These are phyloP conservation scores for Stephania cephalantha DNA, from an alignment of 164 flowering plant genomes.

Conservation along the genomic window DNA sequence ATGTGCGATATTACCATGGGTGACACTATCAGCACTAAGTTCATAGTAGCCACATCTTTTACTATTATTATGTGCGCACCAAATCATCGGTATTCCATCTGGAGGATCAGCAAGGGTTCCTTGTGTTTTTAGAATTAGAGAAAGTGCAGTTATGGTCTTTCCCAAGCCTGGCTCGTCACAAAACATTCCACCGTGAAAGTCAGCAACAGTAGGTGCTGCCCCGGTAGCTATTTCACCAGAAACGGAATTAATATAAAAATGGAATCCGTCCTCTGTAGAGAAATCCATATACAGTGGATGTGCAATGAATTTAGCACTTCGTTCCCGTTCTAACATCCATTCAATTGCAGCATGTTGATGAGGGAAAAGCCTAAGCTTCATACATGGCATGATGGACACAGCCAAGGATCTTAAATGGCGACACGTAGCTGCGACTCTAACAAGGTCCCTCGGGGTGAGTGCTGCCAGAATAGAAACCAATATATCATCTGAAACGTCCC, in stretches of 20 bases:
- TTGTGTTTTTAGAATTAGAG: constrained; percentile 86
- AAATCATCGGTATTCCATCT: constrained; percentile 50
- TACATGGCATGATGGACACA: constrained; percentile 67
- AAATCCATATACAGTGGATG: constrained; percentile 71
- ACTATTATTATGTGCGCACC: constrained; percentile 60
- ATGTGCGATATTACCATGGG: constrained; percentile 17
- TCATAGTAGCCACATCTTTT: constrained; percentile 88
- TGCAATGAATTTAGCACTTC: constrained; percentile 40
- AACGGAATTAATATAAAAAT: constrained; percentile 50
- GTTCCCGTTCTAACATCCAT: constrained; percentile 92
- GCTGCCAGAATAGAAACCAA: constrained; percentile 38
- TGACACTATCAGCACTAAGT: constrained; percentile 27
- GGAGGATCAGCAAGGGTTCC: constrained; percentile 84
- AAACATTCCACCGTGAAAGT: constrained; percentile 93
- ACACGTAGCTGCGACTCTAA: constrained; percentile 74
- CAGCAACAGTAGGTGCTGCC: constrained; percentile 54
- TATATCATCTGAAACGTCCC: constrained; percentile 76
- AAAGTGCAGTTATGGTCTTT: constrained; percentile 87
- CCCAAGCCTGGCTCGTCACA: constrained; percentile 99
- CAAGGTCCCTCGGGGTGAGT: constrained; percentile 60
- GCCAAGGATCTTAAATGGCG: constrained; percentile 72
- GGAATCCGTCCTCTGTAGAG: constrained; percentile 67
- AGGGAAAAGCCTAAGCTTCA: constrained; percentile 85
- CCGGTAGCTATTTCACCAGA: constrained; percentile 72
- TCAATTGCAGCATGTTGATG: constrained; percentile 93